Conservation (phyloP, 2,329 filamentous ascomycete genomes). For the Aspergillus persii region DNA sequence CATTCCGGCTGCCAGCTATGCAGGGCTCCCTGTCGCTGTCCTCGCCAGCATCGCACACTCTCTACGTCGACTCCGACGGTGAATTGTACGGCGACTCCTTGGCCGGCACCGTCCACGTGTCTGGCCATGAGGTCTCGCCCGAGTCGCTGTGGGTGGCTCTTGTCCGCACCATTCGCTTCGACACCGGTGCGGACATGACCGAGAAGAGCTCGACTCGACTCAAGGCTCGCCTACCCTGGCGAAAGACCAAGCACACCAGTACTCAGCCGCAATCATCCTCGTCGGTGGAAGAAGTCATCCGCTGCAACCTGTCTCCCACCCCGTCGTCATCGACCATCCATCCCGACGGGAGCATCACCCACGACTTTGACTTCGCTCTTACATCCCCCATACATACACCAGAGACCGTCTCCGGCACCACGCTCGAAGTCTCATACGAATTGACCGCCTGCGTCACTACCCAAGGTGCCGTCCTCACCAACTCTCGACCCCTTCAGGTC, state of each 20-base stretch:
- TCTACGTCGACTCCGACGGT: background rate
- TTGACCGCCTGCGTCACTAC: background rate
- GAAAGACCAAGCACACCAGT: background rate
- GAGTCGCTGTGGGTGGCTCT: background rate
- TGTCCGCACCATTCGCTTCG: background rate
- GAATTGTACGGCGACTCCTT: background rate
- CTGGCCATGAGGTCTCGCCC: background rate
- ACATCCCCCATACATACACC: background rate
- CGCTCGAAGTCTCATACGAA: background rate
- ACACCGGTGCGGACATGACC: background rate
- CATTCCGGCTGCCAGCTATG: background rate
- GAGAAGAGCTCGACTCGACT: background rate
- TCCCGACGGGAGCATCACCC: background rate
- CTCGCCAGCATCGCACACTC: background rate
- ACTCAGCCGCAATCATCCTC: background rate
- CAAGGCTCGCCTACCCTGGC: background rate
- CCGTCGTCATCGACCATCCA: background rate
- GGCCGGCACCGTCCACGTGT: background rate
- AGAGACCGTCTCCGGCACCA: background rate
- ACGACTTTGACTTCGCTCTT: background rate
- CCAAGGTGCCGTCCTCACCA: background rate
- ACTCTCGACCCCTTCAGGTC: background rate
- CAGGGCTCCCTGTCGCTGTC: background rate
- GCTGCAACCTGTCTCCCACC: background rate
- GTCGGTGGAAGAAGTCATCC: background rate